Evolutionary conservation across 495 filamentous ascomycete species (phyloP), one percentile per base, ranked within the genome.

Genomic region (Daldinia loculata): DNA sequence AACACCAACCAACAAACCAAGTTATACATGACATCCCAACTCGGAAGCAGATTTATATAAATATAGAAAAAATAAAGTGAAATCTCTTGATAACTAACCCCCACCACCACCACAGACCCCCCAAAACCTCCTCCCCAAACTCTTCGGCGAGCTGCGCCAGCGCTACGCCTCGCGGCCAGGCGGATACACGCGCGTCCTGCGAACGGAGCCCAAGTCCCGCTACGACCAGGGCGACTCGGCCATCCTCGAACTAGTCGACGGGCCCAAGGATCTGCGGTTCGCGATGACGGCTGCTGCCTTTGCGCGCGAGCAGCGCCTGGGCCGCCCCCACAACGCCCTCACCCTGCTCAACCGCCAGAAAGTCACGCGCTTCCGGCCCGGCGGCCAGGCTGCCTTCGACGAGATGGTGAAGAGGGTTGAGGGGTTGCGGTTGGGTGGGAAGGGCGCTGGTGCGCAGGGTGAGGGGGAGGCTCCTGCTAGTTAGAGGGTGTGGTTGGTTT

Each of bases 161-260:
- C 92, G 95, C 52, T 99, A 98, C 81, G 80, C 81, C 48, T 70
- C 87, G n/a, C 88, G 95, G 30, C 90, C 92, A 0, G 95, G 95
- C 66, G 95, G 95, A 9, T 99, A 98, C 84, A 99, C 95, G 15
- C 92, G 95, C 17, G 92, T 99, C 3, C 88, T 97, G 7, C 91
- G 93, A 56, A 91, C 95, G 62, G 94, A 97, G 79, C 88, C 86
- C 14, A 81, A 89, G 65, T 93, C 97, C 71, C 87, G 74, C 29
- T 80, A 89, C 76, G 93, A 97, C 76, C 92, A 97, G 82, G 95
- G 92, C 3, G 85, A 89, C 36, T 91, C 89, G 22, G 95, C 95
- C 0, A 96, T 99, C 71, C 87, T 99, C n/a, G 95, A 98, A 80
- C 86, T 99, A 12, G 93, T 98, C 50, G 95, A 99, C 78, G 95